Evolutionary conservation across 768 basidiomycete genomes (phyloP), one percentile per base, ranked within the genome.

Genomic region (Kwoniella europaea): DNA sequence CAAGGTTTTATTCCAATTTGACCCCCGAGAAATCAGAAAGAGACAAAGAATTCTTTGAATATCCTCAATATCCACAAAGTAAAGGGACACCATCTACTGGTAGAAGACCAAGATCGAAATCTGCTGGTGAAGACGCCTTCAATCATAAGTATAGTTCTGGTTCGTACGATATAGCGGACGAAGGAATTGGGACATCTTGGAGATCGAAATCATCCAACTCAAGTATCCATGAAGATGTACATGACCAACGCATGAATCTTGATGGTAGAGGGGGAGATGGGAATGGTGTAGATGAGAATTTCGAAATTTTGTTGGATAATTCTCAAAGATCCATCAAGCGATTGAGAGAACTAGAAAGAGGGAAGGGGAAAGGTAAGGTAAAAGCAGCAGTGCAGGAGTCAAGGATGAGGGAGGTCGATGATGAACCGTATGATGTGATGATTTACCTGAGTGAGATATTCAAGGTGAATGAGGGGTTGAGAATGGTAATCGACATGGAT

Each of bases 381-480:
- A 63, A 57, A 20, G 35, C 35, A 35, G 35, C 35, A 59, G 16
- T 20, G 20, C 50, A 55, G 15, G 24, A 24, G 20, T 18, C 18
- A 12, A 20, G 10, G 15, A 22, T 3, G 12, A 20, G 22, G 7
- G 54, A n/a, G 41, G 63, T 35, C 6, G 35, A 66, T n/a, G 76
- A 81, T 62, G 75, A 75, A 55, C 55, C 66, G 1, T 74, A 72
- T 69, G 75, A 76, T 13, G 60, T 68, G 42, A 66, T 81, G 61
- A 72, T 61, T 15, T 66, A 69, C 59, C 50, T 82, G 18, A 76
- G 74, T 20, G 81, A 75, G 15, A 55, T 74, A 65, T 42, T 82
- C 15, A 90, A 90, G 74, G 87, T 89, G 24, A 90, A 90, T 75
- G 80, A 91, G 55, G 88, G 91, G 15, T 90, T 97, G 22, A 87